Evolutionary conservation across 495 filamentous ascomycete genomes (phyloP), one percentile per base, ranked within the genome.

Genomic region (Penicillium atrosanguineum): DNA sequence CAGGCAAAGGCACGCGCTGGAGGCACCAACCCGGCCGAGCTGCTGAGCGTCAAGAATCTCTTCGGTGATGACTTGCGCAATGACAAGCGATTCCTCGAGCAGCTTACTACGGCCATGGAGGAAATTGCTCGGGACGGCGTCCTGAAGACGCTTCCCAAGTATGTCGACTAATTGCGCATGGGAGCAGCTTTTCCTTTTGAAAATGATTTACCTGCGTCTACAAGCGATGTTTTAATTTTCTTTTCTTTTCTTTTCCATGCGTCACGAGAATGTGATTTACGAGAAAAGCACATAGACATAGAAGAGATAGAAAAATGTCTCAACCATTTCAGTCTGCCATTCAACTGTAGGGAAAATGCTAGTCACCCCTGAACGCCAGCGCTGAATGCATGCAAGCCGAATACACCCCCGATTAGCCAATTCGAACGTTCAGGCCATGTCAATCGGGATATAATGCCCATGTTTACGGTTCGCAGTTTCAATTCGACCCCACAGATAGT

Each of bases 1-100:
- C 68, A 73, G 65, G 64, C 68, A 21, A 68, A 67, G 63, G 73
- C 75, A 21, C 59, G 54, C 36, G 65, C 65, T 0, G 71, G 72
- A 3, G 68, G 69, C 25, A 65, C 61, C 50, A 61, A 69, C 48
- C 75, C 75, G 0, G 12, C 44, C 4, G 60, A 64, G 43, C 51
- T 78, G 31, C 72, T 78, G 14, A 67, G 63, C 53, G 70, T 75
- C 41, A 72, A 68, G 65, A 71, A 31, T 26, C 63, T 78, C 12
- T 78, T 78, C 38, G 75, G 75, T 57, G 72, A 78, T 40, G 75
- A 78, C 53, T 56, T 78, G 60, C 71, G 75, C 28, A 28, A 26
- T 15, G 71, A 76, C 46, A 61, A 71, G 64, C 51, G 72, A 6
- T 78, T 78, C 58, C 19, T 76, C 7, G 25, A 69, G 44, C 61